These are phyloP conservation scores for Mortierella sp. DNA, from an alignment of 371 early-diverging fungal species.

Conservation along the genomic window DNA sequence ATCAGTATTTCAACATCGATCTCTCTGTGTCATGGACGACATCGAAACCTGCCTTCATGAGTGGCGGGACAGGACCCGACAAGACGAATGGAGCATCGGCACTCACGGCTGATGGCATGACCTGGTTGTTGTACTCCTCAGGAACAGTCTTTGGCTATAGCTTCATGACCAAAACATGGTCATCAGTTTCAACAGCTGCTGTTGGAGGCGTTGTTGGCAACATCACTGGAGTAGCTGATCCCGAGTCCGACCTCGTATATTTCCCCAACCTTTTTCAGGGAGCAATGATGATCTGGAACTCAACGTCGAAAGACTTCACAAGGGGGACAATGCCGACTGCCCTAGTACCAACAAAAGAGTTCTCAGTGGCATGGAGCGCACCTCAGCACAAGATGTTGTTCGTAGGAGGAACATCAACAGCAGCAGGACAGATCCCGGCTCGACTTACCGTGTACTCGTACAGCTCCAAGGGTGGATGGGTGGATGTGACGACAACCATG, in stretches of 20 bases:
- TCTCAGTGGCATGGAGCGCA: not conserved
- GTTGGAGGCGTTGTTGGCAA: not conserved
- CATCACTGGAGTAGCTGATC: not conserved
- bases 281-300: not conserved
- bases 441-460: not conserved
- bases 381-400: not conserved
- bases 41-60: not conserved
- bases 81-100: not conserved
- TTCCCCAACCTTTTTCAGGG: not conserved
- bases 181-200: not conserved
- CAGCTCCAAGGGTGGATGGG: not conserved
- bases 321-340: not conserved
- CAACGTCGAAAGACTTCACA: too few relatives aligned
- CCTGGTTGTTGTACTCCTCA: not conserved
- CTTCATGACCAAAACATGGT: not conserved
- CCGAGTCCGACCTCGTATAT: not conserved
- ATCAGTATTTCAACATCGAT: not conserved
- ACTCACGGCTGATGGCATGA: not conserved
- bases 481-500: not conserved
- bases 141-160: not conserved
- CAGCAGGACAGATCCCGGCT: too few relatives aligned
- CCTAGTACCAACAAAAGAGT: not conserved
- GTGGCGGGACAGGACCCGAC: not conserved
- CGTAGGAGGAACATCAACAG: not conserved
- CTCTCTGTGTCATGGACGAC: not conserved